Base-by-base conservation (phyloP, 768 basidiomycete genomes). In the Trametes gibbosa region DNA sequence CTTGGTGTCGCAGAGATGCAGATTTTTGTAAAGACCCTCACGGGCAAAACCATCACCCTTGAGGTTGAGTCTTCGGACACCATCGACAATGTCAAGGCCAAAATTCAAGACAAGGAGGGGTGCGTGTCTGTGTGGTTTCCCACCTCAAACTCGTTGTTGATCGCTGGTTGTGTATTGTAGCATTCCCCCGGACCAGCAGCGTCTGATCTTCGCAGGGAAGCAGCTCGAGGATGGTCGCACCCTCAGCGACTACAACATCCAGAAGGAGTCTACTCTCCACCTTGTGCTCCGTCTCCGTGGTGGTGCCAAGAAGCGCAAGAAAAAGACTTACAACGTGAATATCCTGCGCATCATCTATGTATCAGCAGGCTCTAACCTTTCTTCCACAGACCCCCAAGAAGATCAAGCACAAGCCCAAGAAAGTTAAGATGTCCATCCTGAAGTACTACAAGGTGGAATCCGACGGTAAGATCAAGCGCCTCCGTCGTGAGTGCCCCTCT, bases 401-500 rank as follows among this genome's bases (percentile, higher is more conserved):
- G 85, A 87, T 97, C 85, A 98, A 97, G 89, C 95, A 96, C 83
- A 97, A 97, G 86, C 89, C 90, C 77, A 98, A 98, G 85, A 97
- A 98, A 84, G 93, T 96, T 83, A 98, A 98, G 89, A 98, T 99
- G 94, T 80, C 95, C 71, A 97, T 98, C 80, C 83, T 99, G 76
- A 98, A 98, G 80, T 99, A 97, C 85, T 99, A 98, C 84, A 96
- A 97, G 81, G 95, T 99, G 68, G 96, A 98, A 79, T 95, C 95
- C 46, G 96, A 98, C 69, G 97, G 96, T 75, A 98, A 97, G 81
- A 95, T 98, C 84, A 97, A 97, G 84, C 94, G 97, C 74, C 87
- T 99, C 62, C 87, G 96, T 72, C 92, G 97, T 67, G 96, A 98
- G 76, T 99, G 97, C 80, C 80, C 85, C 58, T 81, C 81, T 56